A percentile compares a stretch with the other conserved stretches of the same genome.
Evolutionary conservation across 2,329 filamentous ascomycete genomes (phyloP).

Genomic region (Sordariomycetes sp.): DNA sequence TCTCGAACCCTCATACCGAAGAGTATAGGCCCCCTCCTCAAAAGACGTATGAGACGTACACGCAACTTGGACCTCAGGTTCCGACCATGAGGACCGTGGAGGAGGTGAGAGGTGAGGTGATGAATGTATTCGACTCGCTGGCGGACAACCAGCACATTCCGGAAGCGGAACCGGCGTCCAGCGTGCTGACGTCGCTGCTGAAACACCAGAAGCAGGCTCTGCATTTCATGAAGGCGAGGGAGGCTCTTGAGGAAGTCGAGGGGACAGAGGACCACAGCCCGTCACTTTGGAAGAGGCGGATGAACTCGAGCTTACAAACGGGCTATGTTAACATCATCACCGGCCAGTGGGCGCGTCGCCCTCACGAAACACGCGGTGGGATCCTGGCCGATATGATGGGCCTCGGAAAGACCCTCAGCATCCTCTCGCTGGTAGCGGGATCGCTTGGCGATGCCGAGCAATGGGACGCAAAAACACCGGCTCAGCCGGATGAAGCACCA

Average conservation of each 20-base stretch:
- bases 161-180: slow-evolving; percentile 53
- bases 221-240: slow-evolving; percentile 73
- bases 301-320: slow-evolving; percentile 20
- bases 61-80: slow-evolving; percentile 14
- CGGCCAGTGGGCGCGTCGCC: slow-evolving; percentile 46
- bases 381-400: slow-evolving; percentile 84
- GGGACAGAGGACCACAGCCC: slow-evolving; percentile 50
- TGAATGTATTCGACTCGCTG: slow-evolving; percentile 80
- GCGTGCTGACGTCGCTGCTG: slow-evolving; percentile 59
- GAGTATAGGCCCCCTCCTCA: slow-evolving; percentile 31
- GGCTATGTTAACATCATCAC: slow-evolving; percentile 78
- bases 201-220: slow-evolving; percentile 85
- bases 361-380: slow-evolving; percentile 58
- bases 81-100: slow-evolving; percentile 57
- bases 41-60: slow-evolving; percentile 19
- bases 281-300: slow-evolving; percentile 61
- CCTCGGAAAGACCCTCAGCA: slow-evolving; percentile 76
- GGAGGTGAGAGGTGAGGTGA: slow-evolving; percentile 75
- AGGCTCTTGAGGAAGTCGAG: slow-evolving; percentile 52
- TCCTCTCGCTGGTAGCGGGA: slow-evolving; percentile 64
- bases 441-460: slow-evolving; percentile 50
- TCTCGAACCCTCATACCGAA: slow-evolving; percentile 66
- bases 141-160: slow-evolving; percentile 66
- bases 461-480: slow-evolving; percentile 47
- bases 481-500: slow-evolving; percentile 31